These are phyloP conservation scores for Aureobasidium sp. DNA, from an alignment of 2,329 filamentous ascomycete species.

Conservation along the genomic window DNA sequence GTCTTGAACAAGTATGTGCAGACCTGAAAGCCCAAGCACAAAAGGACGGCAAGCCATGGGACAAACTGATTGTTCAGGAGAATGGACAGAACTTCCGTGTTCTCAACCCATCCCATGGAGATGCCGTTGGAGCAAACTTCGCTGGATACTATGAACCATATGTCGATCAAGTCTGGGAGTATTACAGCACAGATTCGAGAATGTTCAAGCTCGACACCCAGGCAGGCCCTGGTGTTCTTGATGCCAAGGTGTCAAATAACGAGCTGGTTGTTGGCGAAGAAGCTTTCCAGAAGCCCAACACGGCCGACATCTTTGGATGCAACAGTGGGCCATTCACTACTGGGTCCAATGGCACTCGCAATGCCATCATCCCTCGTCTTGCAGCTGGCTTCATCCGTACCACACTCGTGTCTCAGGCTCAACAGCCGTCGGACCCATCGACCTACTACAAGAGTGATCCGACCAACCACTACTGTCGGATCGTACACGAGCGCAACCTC, in stretches of 20 bases:
- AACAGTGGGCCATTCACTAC: conserved; percentile 55
- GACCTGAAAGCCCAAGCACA: conserved; percentile 47
- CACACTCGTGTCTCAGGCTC: conserved; percentile 48
- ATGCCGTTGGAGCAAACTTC: conserved; percentile 43
- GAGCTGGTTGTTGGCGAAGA: conserved; percentile 38
- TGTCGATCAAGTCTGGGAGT: conserved; percentile 43
- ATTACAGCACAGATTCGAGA: conserved; percentile 26
- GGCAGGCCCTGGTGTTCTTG: conserved; percentile 46
- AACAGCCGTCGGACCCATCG: conserved; percentile 28
- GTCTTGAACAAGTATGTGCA: conserved; percentile 48
- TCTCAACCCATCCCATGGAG: conserved; percentile 38
- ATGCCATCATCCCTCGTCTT: conserved; percentile 64
- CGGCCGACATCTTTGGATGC: conserved; percentile 59
- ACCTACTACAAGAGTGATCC: conserved; percentile 27
- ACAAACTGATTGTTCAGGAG: conserved; percentile 46
- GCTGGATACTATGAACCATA: conserved; percentile 45
- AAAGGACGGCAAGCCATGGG: conserved; percentile 54
- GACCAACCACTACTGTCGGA: conserved; percentile 48
- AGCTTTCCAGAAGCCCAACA: conserved; percentile 50
- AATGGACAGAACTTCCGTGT: conserved; percentile 33
- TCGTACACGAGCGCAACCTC: conserved; percentile 49
- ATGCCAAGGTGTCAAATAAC: conserved; percentile 38
- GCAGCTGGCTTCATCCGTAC: conserved; percentile 69
- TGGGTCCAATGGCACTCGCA: conserved; percentile 33
- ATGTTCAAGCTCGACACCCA: conserved; percentile 55